Percentiles rank a stretch among this genome's conserved stretches.
phyloP scores from a whole-genome alignment of 139 green algal species.

The Tetradesmus lagerheimii region DNA sequence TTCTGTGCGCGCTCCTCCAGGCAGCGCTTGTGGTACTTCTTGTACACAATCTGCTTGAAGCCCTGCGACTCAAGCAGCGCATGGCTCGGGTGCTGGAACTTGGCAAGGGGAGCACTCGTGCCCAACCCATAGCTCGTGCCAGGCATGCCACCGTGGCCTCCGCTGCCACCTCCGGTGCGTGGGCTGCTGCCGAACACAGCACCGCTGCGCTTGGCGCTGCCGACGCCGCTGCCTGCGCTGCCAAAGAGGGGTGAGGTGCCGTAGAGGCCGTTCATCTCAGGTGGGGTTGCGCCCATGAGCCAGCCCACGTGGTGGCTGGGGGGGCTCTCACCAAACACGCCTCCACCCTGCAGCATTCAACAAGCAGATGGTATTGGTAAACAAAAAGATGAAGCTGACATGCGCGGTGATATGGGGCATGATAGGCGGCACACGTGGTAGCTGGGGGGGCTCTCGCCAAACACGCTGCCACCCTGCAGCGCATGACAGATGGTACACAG shows the following conservation, averaged over 20 bases:
- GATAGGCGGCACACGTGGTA: constrained; percentile 79
- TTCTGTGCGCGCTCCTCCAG: constrained; percentile 85
- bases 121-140: neutral
- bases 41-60: constrained; percentile 96
- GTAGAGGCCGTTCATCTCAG: constrained; percentile 61
- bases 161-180: neutral
- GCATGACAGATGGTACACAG: no score
- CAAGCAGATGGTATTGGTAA: neutral
- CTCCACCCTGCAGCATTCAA: neutral
- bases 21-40: constrained; percentile 90
- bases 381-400: constrained; percentile 45
- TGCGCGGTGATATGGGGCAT: constrained; percentile 70
- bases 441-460: constrained; percentile 58
- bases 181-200: constrained; percentile 19
- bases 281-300: constrained; percentile 85
- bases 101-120: constrained; percentile 56
- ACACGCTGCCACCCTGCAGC: neutral
- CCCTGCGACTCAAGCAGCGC: constrained; percentile 93
- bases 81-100: constrained; percentile 94
- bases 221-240: constrained; percentile 36
- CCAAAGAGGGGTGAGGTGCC: constrained; percentile 45
- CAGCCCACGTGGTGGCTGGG: constrained; percentile 73
- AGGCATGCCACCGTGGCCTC: neutral
- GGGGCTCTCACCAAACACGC: constrained; percentile 59
- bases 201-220: neutral